Evolutionary conservation across 176 grass and related monocot genomes (phyloP).

Genomic region (Metroxylon sagu): DNA sequence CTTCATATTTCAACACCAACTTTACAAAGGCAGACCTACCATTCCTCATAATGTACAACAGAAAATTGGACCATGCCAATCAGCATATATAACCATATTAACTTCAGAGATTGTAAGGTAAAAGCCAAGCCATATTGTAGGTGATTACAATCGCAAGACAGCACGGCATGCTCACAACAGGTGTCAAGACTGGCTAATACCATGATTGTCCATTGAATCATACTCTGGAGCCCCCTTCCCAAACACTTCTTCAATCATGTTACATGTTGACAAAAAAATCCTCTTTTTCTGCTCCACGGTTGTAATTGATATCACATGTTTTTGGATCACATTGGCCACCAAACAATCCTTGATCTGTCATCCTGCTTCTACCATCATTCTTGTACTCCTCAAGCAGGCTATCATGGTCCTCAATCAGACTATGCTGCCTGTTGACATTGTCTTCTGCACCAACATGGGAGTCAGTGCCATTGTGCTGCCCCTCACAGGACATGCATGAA

Average conservation of each 20-base stretch:
- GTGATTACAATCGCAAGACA: too few species aligned
- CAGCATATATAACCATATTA: too few species aligned
- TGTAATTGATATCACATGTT: constrained; percentile 49
- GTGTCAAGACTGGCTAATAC: constrained; percentile 18
- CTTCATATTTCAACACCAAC: too few species aligned
- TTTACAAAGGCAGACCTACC: too few species aligned
- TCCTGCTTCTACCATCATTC: background rate
- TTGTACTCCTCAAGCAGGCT: background rate
- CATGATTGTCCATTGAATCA: constrained; percentile 7
- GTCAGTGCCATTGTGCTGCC: background rate
- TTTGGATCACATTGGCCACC: constrained; percentile 35
- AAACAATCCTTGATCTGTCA: constrained; percentile 9
- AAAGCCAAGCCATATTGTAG: too few species aligned
- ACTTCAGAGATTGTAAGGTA: too few species aligned
- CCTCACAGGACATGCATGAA: constrained; percentile 10
- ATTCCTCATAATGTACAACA: too few species aligned
- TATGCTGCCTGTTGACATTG: background rate
- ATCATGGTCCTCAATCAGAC: background rate
- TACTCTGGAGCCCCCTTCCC: constrained; percentile 46
- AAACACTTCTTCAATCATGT: constrained; percentile 82
- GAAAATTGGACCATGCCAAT: too few species aligned
- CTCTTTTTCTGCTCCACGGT: constrained; percentile 31
- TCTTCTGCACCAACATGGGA: background rate
- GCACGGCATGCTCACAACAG: too few species aligned
- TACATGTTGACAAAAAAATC: constrained; percentile 64